phyloP scores from a whole-genome alignment of 2,329 filamentous ascomycete species.

The Metarhizium rileyi region DNA sequence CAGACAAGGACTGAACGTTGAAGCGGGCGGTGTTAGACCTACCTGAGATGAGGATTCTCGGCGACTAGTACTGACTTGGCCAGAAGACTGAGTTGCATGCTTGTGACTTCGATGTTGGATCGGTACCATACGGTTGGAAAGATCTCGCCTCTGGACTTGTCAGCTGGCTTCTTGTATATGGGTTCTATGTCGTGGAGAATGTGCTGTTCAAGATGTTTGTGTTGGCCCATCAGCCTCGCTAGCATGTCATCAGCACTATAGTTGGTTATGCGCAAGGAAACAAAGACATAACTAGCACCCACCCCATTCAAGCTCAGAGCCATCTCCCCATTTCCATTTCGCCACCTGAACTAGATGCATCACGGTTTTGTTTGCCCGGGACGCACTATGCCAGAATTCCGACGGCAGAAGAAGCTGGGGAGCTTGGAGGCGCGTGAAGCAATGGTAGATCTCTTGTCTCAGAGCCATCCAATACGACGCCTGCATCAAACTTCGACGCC shows the following conservation, averaged over 20 bases:
- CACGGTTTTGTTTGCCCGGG: conserved; percentile 29
- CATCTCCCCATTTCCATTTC: conserved; percentile 30
- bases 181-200: conserved; percentile 23
- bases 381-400: conserved; percentile 24
- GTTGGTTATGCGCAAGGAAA: not conserved
- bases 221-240: conserved; percentile 27
- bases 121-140: conserved; percentile 31
- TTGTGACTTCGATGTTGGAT: conserved; percentile 30
- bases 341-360: conserved; percentile 31
- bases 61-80: conserved; percentile 30
- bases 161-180: conserved; percentile 23
- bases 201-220: conserved; percentile 23
- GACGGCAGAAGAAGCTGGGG: conserved; percentile 26
- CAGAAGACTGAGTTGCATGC: conserved; percentile 29
- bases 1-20: not conserved
- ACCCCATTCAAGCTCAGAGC: conserved; percentile 27
- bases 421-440: conserved; percentile 27
- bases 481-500: conserved; percentile 25
- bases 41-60: conserved; percentile 28
- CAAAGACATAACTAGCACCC: conserved; percentile 9
- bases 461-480: conserved; percentile 33
- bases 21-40: conserved; percentile 2
- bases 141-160: conserved; percentile 27
- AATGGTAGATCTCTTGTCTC: conserved; percentile 31
- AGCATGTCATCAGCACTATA: not conserved